These are phyloP conservation scores for Lachancea mirantina DNA, from an alignment of 805 yeast species.

Conservation along the genomic window DNA sequence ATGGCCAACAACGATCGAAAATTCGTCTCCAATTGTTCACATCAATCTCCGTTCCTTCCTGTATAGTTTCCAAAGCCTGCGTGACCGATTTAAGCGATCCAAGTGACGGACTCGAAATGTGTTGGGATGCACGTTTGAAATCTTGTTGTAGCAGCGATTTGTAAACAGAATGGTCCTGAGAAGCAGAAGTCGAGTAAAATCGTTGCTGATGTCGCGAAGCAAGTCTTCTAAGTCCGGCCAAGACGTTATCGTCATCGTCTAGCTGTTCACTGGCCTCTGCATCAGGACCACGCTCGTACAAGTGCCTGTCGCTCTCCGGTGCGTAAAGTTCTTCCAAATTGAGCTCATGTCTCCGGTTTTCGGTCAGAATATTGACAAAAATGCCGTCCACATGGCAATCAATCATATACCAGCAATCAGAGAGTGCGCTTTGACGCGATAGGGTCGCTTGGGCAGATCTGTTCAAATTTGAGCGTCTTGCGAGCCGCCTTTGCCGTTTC, in stretches of 20 bases:
- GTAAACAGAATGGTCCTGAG: slow-evolving; percentile 4
- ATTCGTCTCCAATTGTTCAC: slow-evolving; percentile 11
- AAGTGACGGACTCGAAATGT: slow-evolving; percentile 4
- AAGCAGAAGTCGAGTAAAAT: slow-evolving; percentile 18
- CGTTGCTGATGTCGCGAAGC: slow-evolving; percentile 22
- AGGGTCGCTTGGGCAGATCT: slow-evolving; percentile 43
- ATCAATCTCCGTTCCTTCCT: slow-evolving; percentile 4
- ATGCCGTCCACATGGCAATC: slow-evolving; percentile 59
- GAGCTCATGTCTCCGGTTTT: slow-evolving; percentile 56
- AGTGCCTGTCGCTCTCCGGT: slow-evolving; percentile 33
- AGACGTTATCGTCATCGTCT: slow-evolving; percentile 20
- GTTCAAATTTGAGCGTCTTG: slow-evolving; percentile 47
- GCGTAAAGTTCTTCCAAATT: slow-evolving; percentile 69
- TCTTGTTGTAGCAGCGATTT: slow-evolving; percentile 10
- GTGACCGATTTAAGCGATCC: slow-evolving; percentile 7
- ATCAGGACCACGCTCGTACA: slow-evolving; percentile 5
- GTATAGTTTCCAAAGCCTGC: slow-evolving; percentile 9
- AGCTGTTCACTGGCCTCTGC: not conserved
- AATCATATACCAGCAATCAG: slow-evolving; percentile 77
- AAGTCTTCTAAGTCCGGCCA: slow-evolving; percentile 24
- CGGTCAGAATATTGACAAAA: slow-evolving; percentile 65
- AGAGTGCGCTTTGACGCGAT: slow-evolving; percentile 52
- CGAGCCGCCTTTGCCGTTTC: slow-evolving; percentile 44
- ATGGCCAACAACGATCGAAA: slow-evolving; percentile 23
- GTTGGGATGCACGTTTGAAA: slow-evolving; percentile 11